Base-by-base conservation (phyloP, 768 basidiomycete species). In the Serendipita vermifera region DNA sequence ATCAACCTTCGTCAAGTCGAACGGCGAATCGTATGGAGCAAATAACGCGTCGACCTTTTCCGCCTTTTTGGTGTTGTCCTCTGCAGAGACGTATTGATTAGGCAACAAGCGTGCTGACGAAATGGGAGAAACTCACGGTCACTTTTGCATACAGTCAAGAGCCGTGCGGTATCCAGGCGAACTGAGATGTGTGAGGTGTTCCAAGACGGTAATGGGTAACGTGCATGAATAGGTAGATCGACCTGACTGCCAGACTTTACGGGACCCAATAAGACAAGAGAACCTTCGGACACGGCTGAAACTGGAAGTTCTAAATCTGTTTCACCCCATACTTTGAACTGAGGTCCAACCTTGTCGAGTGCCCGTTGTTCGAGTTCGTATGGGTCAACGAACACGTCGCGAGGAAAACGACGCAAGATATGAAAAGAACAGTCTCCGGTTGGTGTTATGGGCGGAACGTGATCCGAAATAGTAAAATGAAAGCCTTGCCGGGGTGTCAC, bases 241-340 rank as follows among this genome's bases (percentile, higher is more conserved):
- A 74, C 54, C 63, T 40, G 51, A 58, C 41, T 5, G 14, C 29
- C 9, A 5, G 41, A 17, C 35, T 33, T 31, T 38, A 41, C 3
- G 66, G 63, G 3, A 65, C 64, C 33, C 65, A 75, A 24, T 36
- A 74, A 65, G 29, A 73, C 54, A 3, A 62, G 62, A 1, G 64
- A 61, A 57, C 61, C 61, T 1, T 59, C 40, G 27, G 66, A 57
- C 1, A 73, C 65, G 22, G 70, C 71, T 15, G 66, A 69, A 14
- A 71, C 67, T 29, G 76, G 75, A 15, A 69, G 67, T 59, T 77
- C 75, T 36, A 77, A 64, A 60, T 76, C 70, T 27, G 69, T 61
- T 36, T 67, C 64, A 3, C 74, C 70, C 62, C 64, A 65, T 55
- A 74, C 61, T 26, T 66, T 62, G 54, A 70, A 70, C n/a, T 63